A percentile compares a stretch with the other conserved stretches of the same genome.
Evolutionary conservation across 2,329 filamentous ascomycete species (phyloP).

Genomic region (Aspergillus novofumigatus): DNA sequence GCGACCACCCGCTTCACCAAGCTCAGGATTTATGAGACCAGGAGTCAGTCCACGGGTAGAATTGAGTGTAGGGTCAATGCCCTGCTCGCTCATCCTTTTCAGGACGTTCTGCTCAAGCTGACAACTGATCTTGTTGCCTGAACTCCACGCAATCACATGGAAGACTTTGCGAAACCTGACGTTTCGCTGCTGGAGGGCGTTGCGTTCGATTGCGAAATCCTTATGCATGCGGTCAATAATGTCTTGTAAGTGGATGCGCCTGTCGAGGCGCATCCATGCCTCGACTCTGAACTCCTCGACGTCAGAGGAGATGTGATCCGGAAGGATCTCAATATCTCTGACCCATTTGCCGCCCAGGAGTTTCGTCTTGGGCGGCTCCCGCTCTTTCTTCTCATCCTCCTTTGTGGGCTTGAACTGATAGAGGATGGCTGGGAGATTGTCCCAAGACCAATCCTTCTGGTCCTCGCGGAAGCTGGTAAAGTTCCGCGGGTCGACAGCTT

Average conservation of each 20-base stretch:
- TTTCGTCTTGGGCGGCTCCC: conserved; percentile 3
- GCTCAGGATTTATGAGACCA: conserved; percentile 15
- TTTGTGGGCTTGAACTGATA: conserved; percentile 16
- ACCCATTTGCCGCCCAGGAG: conserved; percentile 12
- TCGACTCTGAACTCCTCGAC: conserved; percentile 31
- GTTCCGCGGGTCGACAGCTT: conserved; percentile 10
- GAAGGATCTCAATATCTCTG: conserved; percentile 21
- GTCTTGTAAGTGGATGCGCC: conserved; percentile 23
- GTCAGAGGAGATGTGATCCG: conserved; percentile 26
- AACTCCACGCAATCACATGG: conserved; percentile 24
- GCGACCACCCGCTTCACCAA: conserved; percentile 18
- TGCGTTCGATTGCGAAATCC: conserved; percentile 13
- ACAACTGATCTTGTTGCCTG: conserved; percentile 19
- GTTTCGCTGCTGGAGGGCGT: conserved; percentile 26
- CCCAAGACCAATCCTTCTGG: conserved; percentile 18
- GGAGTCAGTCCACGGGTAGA: conserved; percentile 21
- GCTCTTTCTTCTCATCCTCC: neutral
- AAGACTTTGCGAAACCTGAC: conserved; percentile 25
- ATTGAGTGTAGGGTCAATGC: conserved; percentile 11
- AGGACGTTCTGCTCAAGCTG: conserved; percentile 5
- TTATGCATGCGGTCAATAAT: conserved; percentile 26
- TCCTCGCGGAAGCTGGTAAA: conserved; percentile 8
- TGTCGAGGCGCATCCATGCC: conserved; percentile 29
- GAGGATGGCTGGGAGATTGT: conserved; percentile 21
- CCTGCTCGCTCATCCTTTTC: conserved; percentile 2